Conservation (phyloP, 805 yeast genomes). For the Metschnikowia koreensis region DNA sequence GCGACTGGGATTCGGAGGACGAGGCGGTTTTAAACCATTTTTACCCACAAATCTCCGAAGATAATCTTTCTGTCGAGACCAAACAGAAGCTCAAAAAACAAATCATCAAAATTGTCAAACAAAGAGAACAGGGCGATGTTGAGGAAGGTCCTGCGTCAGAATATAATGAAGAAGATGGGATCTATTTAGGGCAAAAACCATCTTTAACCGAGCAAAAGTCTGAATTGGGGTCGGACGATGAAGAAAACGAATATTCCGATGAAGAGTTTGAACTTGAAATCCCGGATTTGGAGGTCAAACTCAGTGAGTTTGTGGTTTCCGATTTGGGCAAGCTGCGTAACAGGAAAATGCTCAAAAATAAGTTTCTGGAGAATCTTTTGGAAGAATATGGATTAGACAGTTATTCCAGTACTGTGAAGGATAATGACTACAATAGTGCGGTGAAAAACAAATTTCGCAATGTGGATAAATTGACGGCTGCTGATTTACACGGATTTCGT, state of each 20-base stretch:
- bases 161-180: conserved; percentile 31
- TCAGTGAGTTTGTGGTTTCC: conserved; percentile 19
- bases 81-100: conserved; percentile 37
- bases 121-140: conserved; percentile 13
- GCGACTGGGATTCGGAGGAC: conserved; percentile 43
- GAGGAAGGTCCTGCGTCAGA: background rate
- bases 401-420: conserved; percentile 28
- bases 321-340: conserved; percentile 20
- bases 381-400: conserved; percentile 40
- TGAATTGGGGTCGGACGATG: conserved; percentile 6
- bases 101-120: conserved; percentile 24
- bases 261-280: conserved; percentile 13
- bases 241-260: background rate
- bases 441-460: conserved; percentile 18
- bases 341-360: conserved; percentile 30
- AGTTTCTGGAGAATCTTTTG: conserved; percentile 31
- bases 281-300: conserved; percentile 17
- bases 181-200: conserved; percentile 32
- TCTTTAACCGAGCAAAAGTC: background rate
- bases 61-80: conserved; percentile 30
- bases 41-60: conserved; percentile 40
- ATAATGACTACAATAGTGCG: conserved; percentile 29
- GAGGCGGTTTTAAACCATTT: conserved; percentile 40
- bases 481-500: conserved; percentile 35
- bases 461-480: conserved; percentile 25